These are phyloP conservation scores for Hypoxylon sp. DNA, from an alignment of 2,329 filamentous ascomycete species.

Conservation along the genomic window DNA sequence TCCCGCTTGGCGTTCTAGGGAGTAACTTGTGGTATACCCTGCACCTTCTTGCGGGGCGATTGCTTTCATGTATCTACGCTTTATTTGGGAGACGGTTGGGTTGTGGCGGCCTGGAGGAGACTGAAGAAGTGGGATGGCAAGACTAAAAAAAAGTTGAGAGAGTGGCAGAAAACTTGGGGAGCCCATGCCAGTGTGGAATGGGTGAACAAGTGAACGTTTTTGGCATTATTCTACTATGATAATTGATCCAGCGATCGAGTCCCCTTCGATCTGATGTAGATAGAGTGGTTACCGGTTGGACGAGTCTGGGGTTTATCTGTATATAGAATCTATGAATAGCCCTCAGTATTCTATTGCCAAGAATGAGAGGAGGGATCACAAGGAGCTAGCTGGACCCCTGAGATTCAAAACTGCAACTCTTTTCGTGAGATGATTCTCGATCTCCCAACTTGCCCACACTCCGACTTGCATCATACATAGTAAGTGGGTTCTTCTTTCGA, in stretches of 20 bases:
- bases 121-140: background rate
- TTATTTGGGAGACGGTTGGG: constrained; percentile 3
- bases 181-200: background rate
- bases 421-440: background rate
- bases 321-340: constrained; percentile 19
- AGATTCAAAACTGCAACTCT: background rate
- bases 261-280: background rate
- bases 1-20: constrained; percentile 43
- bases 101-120: constrained; percentile 6
- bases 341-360: background rate
- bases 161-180: too few relatives aligned
- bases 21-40: constrained; percentile 46
- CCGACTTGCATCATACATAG: background rate
- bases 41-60: constrained; percentile 40
- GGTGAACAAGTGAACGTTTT: constrained; percentile 5
- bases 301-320: constrained; percentile 6
- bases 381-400: background rate
- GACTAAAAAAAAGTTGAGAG: constrained; percentile 13
- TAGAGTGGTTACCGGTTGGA: background rate
- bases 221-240: background rate
- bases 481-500: background rate
- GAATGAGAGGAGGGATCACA: background rate
- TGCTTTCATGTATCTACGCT: constrained; percentile 28
- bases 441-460: background rate
- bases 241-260: background rate